These are phyloP conservation scores for Coemansia sp. DNA, from an alignment of 192 early-diverging fungal genomes.

Conservation along the genomic window DNA sequence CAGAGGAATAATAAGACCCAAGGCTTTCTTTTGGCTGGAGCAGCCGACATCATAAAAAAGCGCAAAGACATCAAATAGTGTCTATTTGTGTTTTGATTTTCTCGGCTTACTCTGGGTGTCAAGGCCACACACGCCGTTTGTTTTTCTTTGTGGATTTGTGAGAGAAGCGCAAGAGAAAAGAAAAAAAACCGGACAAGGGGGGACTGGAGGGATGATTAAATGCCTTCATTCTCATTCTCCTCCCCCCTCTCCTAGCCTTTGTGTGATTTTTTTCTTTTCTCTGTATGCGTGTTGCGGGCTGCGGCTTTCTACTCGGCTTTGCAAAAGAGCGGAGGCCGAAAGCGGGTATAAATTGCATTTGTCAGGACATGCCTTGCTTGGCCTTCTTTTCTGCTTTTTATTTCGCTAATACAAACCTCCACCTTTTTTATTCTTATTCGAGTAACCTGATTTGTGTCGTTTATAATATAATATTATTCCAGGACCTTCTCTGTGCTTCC, in stretches of 20 bases:
- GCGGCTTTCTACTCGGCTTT: neutral
- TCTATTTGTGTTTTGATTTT: too few species aligned
- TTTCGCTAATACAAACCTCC: neutral
- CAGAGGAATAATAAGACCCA: too few species aligned
- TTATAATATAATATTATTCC: constrained; percentile 9
- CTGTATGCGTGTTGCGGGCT: neutral
- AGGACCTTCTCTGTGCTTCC: neutral
- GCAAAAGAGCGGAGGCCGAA: neutral
- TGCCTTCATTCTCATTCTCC: neutral
- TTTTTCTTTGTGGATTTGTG: neutral
- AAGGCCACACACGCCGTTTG: neutral
- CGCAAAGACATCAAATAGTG: too few species aligned
- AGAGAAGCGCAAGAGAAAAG: neutral
- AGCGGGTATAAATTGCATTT: neutral
- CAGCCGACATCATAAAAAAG: too few species aligned
- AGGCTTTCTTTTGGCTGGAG: too few species aligned
- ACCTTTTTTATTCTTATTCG: constrained; percentile 1
- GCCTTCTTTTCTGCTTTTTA: neutral
- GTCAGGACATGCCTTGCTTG: neutral
- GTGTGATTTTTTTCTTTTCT: neutral
- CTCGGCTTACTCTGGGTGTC: too few species aligned
- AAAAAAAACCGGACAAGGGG: neutral
- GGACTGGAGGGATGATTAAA: neutral
- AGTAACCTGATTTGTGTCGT: neutral
- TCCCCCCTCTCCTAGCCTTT: neutral